A percentile compares a stretch with the other conserved stretches of the same genome.
Conservation (phyloP, 2,329 filamentous ascomycete species). For the Neofusicoccum kwambonambiense region DNA sequence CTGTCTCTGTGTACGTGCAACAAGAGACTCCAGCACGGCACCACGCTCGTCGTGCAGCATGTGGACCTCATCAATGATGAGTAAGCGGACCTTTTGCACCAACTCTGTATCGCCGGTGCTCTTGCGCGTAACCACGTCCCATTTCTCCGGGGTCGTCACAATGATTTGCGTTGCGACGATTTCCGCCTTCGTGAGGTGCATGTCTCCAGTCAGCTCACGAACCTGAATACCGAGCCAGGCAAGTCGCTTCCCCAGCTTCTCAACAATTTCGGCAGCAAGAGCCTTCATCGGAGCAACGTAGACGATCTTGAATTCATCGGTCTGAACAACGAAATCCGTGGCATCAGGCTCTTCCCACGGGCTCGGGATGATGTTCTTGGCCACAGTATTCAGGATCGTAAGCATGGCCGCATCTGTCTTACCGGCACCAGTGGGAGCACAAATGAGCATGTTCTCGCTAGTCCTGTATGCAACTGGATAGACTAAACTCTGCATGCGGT, state of each 20-base stretch:
- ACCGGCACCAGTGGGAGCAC: conserved; percentile 94
- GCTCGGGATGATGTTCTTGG: conserved; percentile 78
- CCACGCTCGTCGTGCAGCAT: conserved; percentile 99
- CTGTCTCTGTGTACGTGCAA: conserved; percentile 90
- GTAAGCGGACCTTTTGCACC: conserved; percentile 90
- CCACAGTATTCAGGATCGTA: conserved; percentile 85
- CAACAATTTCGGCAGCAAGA: conserved; percentile 90
- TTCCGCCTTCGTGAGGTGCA: conserved; percentile 96
- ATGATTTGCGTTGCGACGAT: conserved; percentile 97
- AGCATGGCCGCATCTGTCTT: conserved; percentile 99
- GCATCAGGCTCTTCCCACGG: conserved; percentile 72
- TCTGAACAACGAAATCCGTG: conserved; percentile 76
- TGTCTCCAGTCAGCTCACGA: conserved; percentile 93
- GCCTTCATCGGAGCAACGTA: conserved; percentile 99
- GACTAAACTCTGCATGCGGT: conserved; percentile 96
- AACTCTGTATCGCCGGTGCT: conserved; percentile 96
- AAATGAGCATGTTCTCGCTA: conserved; percentile 98
- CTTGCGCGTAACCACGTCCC: conserved; percentile 97
- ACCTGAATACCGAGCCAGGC: conserved; percentile 92
- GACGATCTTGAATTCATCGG: conserved; percentile 94
- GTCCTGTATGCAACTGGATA: conserved; percentile 95
- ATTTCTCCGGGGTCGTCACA: conserved; percentile 97
- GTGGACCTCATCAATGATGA: conserved; percentile 98
- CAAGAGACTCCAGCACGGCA: conserved; percentile 91
- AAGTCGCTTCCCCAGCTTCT: conserved; percentile 86